phyloP scores from a whole-genome alignment of 2,329 filamentous ascomycete genomes.

The Alternaria incomplexa region DNA sequence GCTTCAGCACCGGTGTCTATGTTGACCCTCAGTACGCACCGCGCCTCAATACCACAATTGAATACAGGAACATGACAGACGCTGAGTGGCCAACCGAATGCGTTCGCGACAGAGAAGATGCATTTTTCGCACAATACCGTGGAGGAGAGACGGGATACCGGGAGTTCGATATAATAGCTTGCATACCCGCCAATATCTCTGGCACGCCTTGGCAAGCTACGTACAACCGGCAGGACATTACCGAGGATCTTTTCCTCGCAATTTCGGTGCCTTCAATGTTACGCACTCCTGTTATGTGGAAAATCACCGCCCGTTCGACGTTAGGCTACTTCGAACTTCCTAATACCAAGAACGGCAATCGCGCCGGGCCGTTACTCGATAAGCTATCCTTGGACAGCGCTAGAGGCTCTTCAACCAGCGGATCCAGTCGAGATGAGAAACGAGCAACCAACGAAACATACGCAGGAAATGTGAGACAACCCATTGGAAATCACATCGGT shows the following conservation, averaged over 20 bases:
- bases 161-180: not conserved
- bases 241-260: not conserved
- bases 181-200: not conserved
- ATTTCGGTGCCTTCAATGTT: not conserved
- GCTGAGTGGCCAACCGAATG: not conserved
- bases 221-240: not conserved
- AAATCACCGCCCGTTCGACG: not conserved
- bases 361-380: not conserved
- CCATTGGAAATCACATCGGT: not conserved
- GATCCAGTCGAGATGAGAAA: not conserved
- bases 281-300: not conserved
- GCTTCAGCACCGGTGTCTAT: not conserved
- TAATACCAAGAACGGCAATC: not conserved
- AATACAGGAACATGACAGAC: not conserved
- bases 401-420: not conserved
- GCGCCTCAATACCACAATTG: not conserved
- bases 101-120: not conserved
- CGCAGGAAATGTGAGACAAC: not conserved
- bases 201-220: not conserved
- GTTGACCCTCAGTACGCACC: not conserved
- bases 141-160: not conserved
- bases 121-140: not conserved
- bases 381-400: not conserved
- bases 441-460: not conserved
- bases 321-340: conserved; percentile 5